Conservation (phyloP, 2,329 filamentous ascomycete genomes). For the Ophiocordyceps robertsii region DNA sequence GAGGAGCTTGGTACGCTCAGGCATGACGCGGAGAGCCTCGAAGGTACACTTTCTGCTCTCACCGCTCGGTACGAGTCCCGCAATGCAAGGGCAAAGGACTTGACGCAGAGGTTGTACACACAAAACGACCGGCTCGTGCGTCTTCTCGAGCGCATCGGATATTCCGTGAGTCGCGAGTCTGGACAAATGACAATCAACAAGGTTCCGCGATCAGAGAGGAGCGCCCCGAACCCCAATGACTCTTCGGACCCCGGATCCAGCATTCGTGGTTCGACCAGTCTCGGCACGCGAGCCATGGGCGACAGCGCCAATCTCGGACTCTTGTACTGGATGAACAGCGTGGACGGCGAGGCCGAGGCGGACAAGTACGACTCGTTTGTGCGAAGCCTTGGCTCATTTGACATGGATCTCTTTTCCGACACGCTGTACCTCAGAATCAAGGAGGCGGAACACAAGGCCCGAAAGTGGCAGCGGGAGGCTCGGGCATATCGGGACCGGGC, state of each 20-base stretch:
- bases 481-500: constrained; percentile 79
- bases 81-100: constrained; percentile 61
- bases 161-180: constrained; percentile 62
- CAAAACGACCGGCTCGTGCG: constrained; percentile 76
- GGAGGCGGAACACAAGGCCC: constrained; percentile 83
- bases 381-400: constrained; percentile 60
- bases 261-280: constrained; percentile 38
- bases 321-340: constrained; percentile 69
- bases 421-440: constrained; percentile 80
- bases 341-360: constrained; percentile 51
- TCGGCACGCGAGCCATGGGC: constrained; percentile 39
- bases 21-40: constrained; percentile 45
- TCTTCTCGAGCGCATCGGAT: constrained; percentile 77
- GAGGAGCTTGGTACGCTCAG: constrained; percentile 59
- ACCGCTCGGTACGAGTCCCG: constrained; percentile 53
- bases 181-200: constrained; percentile 65
- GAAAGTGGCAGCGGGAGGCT: constrained; percentile 86
- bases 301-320: constrained; percentile 57
- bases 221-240: constrained; percentile 40
- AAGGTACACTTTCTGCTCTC: constrained; percentile 36
- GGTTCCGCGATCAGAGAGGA: constrained; percentile 45
- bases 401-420: constrained; percentile 73
- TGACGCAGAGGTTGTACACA: constrained; percentile 70
- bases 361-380: constrained; percentile 66
- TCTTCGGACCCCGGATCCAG: constrained; percentile 41